phyloP scores from a whole-genome alignment of 495 filamentous ascomycete species.

The Neurospora intermedia region DNA sequence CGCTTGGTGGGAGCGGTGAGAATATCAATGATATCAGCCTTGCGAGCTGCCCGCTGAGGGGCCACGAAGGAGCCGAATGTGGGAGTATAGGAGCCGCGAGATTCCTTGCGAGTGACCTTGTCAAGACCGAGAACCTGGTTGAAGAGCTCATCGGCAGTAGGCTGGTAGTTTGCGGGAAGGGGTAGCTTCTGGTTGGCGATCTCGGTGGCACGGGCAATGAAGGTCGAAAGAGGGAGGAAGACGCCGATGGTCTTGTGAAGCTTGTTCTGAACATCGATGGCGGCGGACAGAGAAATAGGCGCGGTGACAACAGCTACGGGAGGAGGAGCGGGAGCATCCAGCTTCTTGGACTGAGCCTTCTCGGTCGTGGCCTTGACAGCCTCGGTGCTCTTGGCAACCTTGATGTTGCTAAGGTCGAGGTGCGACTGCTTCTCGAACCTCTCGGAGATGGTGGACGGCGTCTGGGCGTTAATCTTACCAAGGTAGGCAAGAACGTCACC shows the following conservation, averaged over 20 bases:
- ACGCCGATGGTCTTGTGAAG: constrained; percentile 65
- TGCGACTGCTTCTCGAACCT: constrained; percentile 65
- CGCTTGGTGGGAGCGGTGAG: constrained; percentile 42
- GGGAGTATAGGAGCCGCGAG: constrained; percentile 53
- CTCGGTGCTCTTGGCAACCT: constrained; percentile 53
- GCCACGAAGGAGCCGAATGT: not conserved
- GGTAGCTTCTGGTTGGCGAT: constrained; percentile 82
- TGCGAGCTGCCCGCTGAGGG: constrained; percentile 51
- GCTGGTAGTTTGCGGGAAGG: constrained; percentile 43
- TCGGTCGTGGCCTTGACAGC: constrained; percentile 30
- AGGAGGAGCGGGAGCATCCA: constrained; percentile 24
- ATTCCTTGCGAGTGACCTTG: constrained; percentile 29
- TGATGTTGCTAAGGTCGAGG: constrained; percentile 91
- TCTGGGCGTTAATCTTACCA: constrained; percentile 57
- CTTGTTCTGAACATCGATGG: constrained; percentile 68
- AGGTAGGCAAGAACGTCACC: constrained; percentile 91
- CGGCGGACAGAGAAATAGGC: constrained; percentile 65
- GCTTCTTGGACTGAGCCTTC: constrained; percentile 22
- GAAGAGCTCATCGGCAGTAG: constrained; percentile 74
- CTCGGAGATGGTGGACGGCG: constrained; percentile 56
- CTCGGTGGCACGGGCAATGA: constrained; percentile 72
- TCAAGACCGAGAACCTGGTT: constrained; percentile 73
- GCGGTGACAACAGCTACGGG: constrained; percentile 49
- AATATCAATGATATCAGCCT: constrained; percentile 67
- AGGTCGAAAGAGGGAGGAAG: constrained; percentile 73